These are phyloP conservation scores for Cyberlindnera meyerae DNA, from an alignment of 805 yeast species.

Conservation along the genomic window DNA sequence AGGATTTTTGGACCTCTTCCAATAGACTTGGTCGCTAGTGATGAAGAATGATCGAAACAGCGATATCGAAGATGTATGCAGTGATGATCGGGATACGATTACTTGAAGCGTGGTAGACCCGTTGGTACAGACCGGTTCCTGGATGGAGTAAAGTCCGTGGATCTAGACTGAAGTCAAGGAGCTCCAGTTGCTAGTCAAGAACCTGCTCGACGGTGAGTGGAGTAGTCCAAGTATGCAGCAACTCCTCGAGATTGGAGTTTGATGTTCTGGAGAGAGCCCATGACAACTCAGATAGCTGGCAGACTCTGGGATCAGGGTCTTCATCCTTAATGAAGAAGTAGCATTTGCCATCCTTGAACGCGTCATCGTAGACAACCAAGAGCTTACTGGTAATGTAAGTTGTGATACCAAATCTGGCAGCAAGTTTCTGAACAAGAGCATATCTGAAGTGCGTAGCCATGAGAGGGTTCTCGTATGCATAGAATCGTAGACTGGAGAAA, in stretches of 20 bases:
- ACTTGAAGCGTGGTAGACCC: conserved; percentile 9
- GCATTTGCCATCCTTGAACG: conserved; percentile 9
- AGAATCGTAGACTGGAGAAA: conserved; percentile 13
- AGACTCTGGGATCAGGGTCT: no score
- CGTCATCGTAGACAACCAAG: conserved; percentile 8
- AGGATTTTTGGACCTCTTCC: no score
- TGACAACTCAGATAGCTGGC: no score
- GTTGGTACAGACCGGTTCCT: conserved; percentile 5
- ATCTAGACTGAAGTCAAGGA: conserved; percentile 4
- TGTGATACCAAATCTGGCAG: conserved; percentile 4
- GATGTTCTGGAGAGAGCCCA: no score
- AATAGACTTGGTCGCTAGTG: no score
- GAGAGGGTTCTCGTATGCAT: conserved; percentile 17
- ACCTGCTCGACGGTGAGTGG: conserved; percentile 4
- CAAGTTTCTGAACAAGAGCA: conserved; percentile 13
- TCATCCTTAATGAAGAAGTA: no score
- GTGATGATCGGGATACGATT: conserved; percentile 11
- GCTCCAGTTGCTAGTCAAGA: conserved; percentile 1
- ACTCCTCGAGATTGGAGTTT: conserved; percentile 3
- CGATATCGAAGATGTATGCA: not conserved
- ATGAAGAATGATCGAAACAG: no score
- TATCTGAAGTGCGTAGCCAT: conserved; percentile 5
- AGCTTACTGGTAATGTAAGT: conserved; percentile 4
- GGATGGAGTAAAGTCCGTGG: not conserved
- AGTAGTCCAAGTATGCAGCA: conserved; percentile 4